These are phyloP conservation scores for Geotrichum cucujoidarum DNA, from an alignment of 1,139 yeast genomes.

Conservation along the genomic window DNA sequence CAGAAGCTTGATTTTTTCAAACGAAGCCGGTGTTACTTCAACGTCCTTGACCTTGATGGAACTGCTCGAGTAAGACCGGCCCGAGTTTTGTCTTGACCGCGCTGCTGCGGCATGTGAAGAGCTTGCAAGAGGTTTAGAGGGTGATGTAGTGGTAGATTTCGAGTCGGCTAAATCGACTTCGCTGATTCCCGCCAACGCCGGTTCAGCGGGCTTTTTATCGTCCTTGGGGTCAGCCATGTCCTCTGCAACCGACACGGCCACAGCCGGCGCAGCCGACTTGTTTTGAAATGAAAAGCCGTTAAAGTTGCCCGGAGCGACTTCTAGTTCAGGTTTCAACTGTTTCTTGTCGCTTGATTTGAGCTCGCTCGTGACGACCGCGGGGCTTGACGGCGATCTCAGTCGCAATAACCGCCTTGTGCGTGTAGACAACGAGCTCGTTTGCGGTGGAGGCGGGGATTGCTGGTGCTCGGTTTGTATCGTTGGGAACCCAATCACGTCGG, in stretches of 20 bases:
- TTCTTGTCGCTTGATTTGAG: neutral
- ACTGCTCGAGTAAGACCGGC: conserved; percentile 57
- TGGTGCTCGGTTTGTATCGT: neutral
- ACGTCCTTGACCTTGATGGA: conserved; percentile 71
- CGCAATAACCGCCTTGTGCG: conserved; percentile 31
- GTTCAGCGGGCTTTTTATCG: too few species aligned
- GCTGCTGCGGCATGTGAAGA: conserved; percentile 20
- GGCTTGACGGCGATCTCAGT: conserved; percentile 41
- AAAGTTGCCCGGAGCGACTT: neutral
- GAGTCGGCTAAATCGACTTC: conserved; percentile 18
- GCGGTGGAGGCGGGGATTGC: neutral
- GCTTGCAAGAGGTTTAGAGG: conserved; percentile 1
- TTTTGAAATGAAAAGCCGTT: too few species aligned
- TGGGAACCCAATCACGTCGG: conserved; percentile 13
- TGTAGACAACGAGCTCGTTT: conserved; percentile 10
- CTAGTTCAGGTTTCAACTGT: too few species aligned
- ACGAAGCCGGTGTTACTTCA: conserved; percentile 79
- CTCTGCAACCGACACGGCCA: too few species aligned
- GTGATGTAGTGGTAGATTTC: conserved; percentile 3
- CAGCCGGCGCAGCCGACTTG: too few species aligned
- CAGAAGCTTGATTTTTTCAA: conserved; percentile 78
- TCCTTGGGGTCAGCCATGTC: too few species aligned
- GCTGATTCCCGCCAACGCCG: conserved; percentile 13
- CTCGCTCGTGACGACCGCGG: conserved; percentile 23
- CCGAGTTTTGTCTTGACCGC: conserved; percentile 36